Base-by-base conservation (phyloP, 352 stramenopile genomes). In the Phytopythium helicoides region DNA sequence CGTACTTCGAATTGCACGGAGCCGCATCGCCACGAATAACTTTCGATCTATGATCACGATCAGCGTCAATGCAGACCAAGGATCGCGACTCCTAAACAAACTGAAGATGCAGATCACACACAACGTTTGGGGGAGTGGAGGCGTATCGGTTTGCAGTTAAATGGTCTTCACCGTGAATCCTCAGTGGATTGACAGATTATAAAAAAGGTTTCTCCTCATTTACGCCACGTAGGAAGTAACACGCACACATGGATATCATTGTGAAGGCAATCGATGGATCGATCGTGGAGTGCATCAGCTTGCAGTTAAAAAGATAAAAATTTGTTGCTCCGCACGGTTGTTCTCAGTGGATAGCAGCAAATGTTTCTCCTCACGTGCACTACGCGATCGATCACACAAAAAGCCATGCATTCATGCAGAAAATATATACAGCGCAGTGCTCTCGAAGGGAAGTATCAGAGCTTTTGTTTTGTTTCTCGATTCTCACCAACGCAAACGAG, bases 251-350 rank as follows among this genome's bases (percentile, higher is more conserved):
- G 12, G 18, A n/a, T 38, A n/a, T n/a, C n/a, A n/a, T n/a, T n/a
- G n/a, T n/a, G n/a, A n/a, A n/a, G n/a, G n/a, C 22, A 11, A 25
- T 2, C 18, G n/a, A 51, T 40, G 34, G 3, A 18, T 22, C 21
- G 18, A 50, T 45, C n/a, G n/a, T n/a, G n/a, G n/a, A n/a, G 62
- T 66, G 61, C 61, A 85, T 90, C 76, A 63, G 78, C 72, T 89
- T 89, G 82, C 82, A 91, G 78, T 91, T 90, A 89, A 93, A 93
- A 93, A 89, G 77, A 64, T n/a, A n/a, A 68, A 73, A 59, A 67
- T 89, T 90, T 56, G 50, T 68, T 74, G 52, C 67, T 93, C 81
- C 75, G 87, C 80, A 90, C 55, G 58, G 76, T 86, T 54, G 62
- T 67, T 71, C 80, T 91, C 77, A 78, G 78, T 77, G 82, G 75